Evolutionary conservation across 345 rosid species (phyloP).

Genomic region (Kernera saxatilis): DNA sequence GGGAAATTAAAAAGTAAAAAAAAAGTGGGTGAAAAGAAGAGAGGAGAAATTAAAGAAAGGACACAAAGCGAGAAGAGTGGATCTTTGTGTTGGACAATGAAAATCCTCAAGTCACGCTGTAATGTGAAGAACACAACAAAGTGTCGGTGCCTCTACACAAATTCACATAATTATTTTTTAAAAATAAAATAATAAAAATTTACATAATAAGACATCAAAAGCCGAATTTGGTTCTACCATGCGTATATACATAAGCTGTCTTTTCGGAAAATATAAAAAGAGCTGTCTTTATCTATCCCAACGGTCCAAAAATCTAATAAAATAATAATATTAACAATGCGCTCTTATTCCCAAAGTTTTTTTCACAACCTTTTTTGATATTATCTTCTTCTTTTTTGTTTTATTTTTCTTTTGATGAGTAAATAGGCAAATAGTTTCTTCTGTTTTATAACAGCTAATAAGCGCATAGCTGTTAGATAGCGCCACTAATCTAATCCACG

Average conservation of each 20-base stretch:
- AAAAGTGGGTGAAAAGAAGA: slow-evolving; percentile 12
- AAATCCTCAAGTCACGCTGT: slow-evolving; percentile 13
- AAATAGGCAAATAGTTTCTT: not conserved
- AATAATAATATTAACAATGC: not conserved
- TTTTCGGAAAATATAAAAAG: slow-evolving; percentile 1
- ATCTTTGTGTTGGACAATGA: not conserved
- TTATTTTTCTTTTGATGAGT: not conserved
- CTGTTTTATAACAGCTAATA: not conserved
- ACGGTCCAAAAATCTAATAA: slow-evolving; percentile 24
- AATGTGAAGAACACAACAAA: not conserved
- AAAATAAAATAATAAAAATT: not conserved
- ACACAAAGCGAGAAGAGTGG: slow-evolving; percentile 10
- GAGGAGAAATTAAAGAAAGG: not conserved
- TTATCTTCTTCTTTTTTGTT: not conserved
- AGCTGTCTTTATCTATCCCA: slow-evolving; percentile 19
- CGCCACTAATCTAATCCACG: not conserved
- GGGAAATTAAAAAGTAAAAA: not conserved
- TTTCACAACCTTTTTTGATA: not conserved
- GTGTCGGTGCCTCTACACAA: slow-evolving; percentile 23
- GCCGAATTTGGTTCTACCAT: slow-evolving; percentile 3
- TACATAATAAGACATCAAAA: slow-evolving; percentile 1
- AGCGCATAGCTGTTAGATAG: slow-evolving; percentile 13
- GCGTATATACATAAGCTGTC: slow-evolving; percentile 17
- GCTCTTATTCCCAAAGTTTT: not conserved
- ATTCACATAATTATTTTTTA: not conserved